phyloP scores from a whole-genome alignment of 306 rosid genomes.

The Cucurbita maxima region DNA sequence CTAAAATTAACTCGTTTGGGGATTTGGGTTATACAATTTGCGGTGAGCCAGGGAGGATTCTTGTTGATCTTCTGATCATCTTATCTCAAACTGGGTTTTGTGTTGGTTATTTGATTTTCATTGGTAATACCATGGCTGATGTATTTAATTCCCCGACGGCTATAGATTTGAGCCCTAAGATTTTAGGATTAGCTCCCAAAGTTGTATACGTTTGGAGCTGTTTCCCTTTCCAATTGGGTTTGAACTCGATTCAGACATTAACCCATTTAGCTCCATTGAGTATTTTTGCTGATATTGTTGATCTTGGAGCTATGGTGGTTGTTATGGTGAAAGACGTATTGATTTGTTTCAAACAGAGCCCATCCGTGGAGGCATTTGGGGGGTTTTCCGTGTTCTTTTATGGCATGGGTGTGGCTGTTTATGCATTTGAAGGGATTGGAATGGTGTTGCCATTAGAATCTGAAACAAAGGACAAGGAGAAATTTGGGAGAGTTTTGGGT shows the following conservation, averaged over 20 bases:
- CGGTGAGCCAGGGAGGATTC: conserved; percentile 19
- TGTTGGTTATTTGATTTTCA: conserved; percentile 34
- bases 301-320: conserved; percentile 37
- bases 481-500: conserved; percentile 26
- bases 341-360: conserved; percentile 6
- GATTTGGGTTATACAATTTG: conserved; percentile 33
- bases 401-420: conserved; percentile 36
- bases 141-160: conserved; percentile 11
- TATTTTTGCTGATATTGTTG: conserved; percentile 41
- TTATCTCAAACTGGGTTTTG: conserved; percentile 40
- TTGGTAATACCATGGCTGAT: conserved; percentile 28
- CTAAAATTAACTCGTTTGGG: conserved; percentile 34
- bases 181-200: conserved; percentile 25
- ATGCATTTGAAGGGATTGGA: conserved; percentile 40
- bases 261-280: conserved; percentile 41
- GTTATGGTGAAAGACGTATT: conserved; percentile 24
- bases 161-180: background rate
- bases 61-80: conserved; percentile 25
- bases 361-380: conserved; percentile 21
- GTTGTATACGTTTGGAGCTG: conserved; percentile 32
- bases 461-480: conserved; percentile 30
- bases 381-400: conserved; percentile 29
- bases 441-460: conserved; percentile 45
- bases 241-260: conserved; percentile 28
- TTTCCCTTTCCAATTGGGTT: conserved; percentile 37